A percentile compares a stretch with the other conserved stretches of the same genome.
phyloP scores from a whole-genome alignment of 495 filamentous ascomycete genomes.

The Xylaria scruposa region DNA sequence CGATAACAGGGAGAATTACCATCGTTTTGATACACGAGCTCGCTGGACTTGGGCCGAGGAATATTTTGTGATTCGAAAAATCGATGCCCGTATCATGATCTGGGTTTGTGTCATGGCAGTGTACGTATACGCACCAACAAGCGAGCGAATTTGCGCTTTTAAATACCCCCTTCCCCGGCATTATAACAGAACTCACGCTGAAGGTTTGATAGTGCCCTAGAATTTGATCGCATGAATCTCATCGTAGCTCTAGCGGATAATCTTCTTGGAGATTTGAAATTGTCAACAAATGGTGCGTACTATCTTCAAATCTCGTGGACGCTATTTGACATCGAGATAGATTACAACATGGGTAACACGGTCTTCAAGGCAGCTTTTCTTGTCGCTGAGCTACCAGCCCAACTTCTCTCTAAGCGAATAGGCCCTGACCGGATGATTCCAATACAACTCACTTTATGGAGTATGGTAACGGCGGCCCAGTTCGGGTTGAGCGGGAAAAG shows the following conservation, averaged over 20 bases:
- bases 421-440: slow-evolving; percentile 85
- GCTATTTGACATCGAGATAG: slow-evolving; percentile 33
- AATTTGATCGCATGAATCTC: slow-evolving; percentile 79
- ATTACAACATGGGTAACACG: slow-evolving; percentile 76
- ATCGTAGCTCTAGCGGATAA: slow-evolving; percentile 74
- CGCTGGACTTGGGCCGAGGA: slow-evolving; percentile 76
- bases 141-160: background rate
- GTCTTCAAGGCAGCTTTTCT: slow-evolving; percentile 74
- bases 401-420: slow-evolving; percentile 73
- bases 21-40: slow-evolving; percentile 77
- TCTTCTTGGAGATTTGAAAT: slow-evolving; percentile 62
- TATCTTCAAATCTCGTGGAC: background rate
- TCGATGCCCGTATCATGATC: slow-evolving; percentile 46
- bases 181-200: background rate
- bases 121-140: slow-evolving; percentile 1
- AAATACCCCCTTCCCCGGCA: too few relatives aligned
- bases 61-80: slow-evolving; percentile 65
- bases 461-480: slow-evolving; percentile 70
- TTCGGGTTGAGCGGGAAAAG: slow-evolving; percentile 62
- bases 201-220: slow-evolving; percentile 55
- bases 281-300: slow-evolving; percentile 67
- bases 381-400: slow-evolving; percentile 73
- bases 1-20: slow-evolving; percentile 49
- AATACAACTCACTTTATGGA: slow-evolving; percentile 78
- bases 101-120: slow-evolving; percentile 84